Evolutionary conservation across 495 filamentous ascomycete species (phyloP).

Genomic region (Aspergillus nanangensis): DNA sequence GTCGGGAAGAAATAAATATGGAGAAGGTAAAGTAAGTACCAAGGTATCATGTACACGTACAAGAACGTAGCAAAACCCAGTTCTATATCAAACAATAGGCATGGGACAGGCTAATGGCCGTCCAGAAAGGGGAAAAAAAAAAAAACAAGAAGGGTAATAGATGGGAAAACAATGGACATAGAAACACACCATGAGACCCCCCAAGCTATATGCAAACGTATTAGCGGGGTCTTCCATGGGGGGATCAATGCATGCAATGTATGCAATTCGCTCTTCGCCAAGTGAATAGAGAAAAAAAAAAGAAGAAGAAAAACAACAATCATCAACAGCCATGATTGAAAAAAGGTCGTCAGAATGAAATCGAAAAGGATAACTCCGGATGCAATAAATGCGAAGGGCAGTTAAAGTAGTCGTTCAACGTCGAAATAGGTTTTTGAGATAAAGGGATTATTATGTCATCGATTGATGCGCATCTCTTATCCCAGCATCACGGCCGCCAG

Average conservation of each 20-base stretch:
- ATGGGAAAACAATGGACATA: conserved; percentile 5
- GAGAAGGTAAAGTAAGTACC: too few species aligned
- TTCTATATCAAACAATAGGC: conserved; percentile 6
- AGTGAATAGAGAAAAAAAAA: conserved; percentile 3
- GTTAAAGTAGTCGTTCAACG: too few species aligned
- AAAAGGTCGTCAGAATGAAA: not conserved
- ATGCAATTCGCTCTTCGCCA: conserved; percentile 13
- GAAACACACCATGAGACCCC: not conserved
- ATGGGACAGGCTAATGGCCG: conserved; percentile 9
- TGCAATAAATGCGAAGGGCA: conserved; percentile 10
- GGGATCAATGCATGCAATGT: conserved; percentile 11
- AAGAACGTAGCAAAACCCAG: conserved; percentile 5
- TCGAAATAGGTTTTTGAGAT: not conserved
- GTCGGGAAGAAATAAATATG: not conserved
- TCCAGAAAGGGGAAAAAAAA: conserved; percentile 15
- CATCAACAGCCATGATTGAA: too few species aligned
- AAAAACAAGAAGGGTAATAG: conserved; percentile 14
- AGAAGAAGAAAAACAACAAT: conserved; percentile 4
- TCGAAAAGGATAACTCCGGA: conserved; percentile 14
- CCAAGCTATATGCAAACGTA: conserved; percentile 1
- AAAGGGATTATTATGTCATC: not conserved
- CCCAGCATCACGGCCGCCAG: conserved; percentile 44
- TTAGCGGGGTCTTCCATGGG: conserved; percentile 1
- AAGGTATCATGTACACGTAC: conserved; percentile 27
- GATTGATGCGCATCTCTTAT: too few species aligned